These are phyloP conservation scores for Malus hybrid DNA, from an alignment of 331 rosid species.

Conservation along the genomic window DNA sequence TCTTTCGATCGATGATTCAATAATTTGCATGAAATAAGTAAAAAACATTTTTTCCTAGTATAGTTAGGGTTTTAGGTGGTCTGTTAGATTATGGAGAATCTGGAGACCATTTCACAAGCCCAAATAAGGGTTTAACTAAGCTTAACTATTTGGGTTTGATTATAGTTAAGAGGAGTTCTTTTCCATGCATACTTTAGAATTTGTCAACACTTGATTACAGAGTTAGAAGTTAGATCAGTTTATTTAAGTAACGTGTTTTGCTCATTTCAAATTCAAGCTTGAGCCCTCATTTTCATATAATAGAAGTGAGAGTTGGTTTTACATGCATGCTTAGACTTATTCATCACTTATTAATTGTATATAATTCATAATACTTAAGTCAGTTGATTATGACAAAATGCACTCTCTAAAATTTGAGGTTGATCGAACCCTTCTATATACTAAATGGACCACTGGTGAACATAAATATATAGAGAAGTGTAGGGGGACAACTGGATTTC, in stretches of 20 bases:
- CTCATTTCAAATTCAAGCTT: too few relatives aligned
- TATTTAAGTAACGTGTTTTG: rapidly evolving
- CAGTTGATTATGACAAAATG: too few relatives aligned
- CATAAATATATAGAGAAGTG: not conserved
- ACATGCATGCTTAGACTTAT: not conserved
- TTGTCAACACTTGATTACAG: too few relatives aligned
- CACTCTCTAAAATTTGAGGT: not conserved
- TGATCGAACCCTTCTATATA: not conserved
- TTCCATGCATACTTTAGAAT: not conserved
- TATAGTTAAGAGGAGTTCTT: not conserved
- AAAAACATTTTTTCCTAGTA: not conserved
- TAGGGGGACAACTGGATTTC: not conserved
- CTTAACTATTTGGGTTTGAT: not conserved
- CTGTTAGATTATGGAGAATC: not conserved
- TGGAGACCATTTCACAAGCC: not conserved
- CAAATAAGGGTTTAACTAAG: not conserved
- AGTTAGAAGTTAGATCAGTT: not conserved
- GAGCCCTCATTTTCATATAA: not conserved
- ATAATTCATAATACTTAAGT: too few relatives aligned
- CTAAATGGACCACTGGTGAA: not conserved
- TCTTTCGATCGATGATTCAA: not conserved
- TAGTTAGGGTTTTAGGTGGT: constrained; percentile 5
- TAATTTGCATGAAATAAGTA: not conserved
- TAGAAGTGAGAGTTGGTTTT: not conserved
- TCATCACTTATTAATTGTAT: not conserved